A percentile compares a stretch with the other conserved stretches of the same genome.
Conservation (phyloP, 1,139 yeast genomes). For the Hyphopichia wangnamkhiaoensis region DNA sequence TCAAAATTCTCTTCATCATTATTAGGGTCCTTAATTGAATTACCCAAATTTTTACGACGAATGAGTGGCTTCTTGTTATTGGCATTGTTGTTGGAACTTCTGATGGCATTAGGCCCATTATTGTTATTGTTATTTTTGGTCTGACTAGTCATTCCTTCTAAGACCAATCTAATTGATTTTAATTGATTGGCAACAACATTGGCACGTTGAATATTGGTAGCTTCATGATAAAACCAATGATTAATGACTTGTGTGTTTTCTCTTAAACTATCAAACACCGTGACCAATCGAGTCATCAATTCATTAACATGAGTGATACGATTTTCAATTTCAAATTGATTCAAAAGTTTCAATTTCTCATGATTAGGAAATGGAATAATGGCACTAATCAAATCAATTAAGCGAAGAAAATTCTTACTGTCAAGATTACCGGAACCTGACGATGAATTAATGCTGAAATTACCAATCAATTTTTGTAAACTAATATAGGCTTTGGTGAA, state of each 20-base stretch:
- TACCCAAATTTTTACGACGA: conserved; percentile 12
- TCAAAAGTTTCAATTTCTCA: conserved; percentile 46
- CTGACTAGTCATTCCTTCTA: conserved; percentile 51
- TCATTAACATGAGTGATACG: conserved; percentile 34
- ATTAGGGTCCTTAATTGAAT: conserved; percentile 4
- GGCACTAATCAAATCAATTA: conserved; percentile 58
- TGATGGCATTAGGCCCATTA: conserved; percentile 5
- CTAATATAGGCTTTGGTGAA: conserved; percentile 42
- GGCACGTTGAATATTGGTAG: conserved; percentile 55
- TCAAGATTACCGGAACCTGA: conserved; percentile 23
- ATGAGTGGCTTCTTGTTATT: conserved; percentile 15
- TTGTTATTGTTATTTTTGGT: conserved; percentile 9
- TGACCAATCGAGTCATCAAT: conserved; percentile 35
- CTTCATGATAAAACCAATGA: conserved; percentile 51
- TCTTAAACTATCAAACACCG: conserved; percentile 34
- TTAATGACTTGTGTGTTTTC: conserved; percentile 36
- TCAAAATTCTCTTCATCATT: conserved; percentile 14
- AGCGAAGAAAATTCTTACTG: conserved; percentile 32
- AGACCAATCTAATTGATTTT: conserved; percentile 53
- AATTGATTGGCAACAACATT: conserved; percentile 62
- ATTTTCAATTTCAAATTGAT: conserved; percentile 29
- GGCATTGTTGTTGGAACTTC: conserved; percentile 8
- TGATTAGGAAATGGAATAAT: conserved; percentile 58
- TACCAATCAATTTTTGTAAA: conserved; percentile 33
- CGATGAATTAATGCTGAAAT: conserved; percentile 21